phyloP scores from a whole-genome alignment of 2,329 filamentous ascomycete genomes.

The Pseudocercospora ulei region DNA sequence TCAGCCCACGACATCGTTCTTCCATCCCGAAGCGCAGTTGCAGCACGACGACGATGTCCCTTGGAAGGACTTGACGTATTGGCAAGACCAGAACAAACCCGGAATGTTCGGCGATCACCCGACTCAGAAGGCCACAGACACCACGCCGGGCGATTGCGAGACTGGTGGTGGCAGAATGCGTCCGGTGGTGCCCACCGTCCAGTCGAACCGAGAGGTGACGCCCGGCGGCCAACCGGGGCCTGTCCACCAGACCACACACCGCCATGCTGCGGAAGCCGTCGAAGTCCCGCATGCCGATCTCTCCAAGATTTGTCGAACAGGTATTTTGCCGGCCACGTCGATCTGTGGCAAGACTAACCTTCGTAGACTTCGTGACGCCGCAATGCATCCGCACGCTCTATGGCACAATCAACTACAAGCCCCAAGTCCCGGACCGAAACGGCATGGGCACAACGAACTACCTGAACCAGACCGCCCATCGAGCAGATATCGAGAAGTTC shows the following conservation, averaged over 20 bases:
- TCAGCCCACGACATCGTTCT: conserved; percentile 53
- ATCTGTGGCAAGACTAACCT: conserved; percentile 46
- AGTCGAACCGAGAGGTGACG: neutral
- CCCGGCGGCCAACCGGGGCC: neutral
- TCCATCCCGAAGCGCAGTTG: conserved; percentile 29
- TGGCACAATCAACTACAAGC: conserved; percentile 46
- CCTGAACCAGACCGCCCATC: conserved; percentile 43
- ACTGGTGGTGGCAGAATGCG: neutral
- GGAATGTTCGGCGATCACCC: neutral
- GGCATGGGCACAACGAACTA: conserved; percentile 43
- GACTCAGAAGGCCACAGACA: conserved; percentile 1
- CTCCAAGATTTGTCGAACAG: conserved; percentile 35
- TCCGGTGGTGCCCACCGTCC: neutral
- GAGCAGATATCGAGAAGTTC: conserved; percentile 50
- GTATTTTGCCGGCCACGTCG: neutral
- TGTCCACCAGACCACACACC: neutral
- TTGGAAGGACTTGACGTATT: conserved; percentile 10
- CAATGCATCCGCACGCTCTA: conserved; percentile 48
- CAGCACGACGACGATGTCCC: neutral
- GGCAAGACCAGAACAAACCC: conserved; percentile 6
- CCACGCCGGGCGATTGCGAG: neutral
- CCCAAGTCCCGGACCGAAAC: conserved; percentile 38
- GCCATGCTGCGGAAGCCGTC: neutral
- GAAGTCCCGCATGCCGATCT: too few species aligned
- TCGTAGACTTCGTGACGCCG: conserved; percentile 44